phyloP scores from a whole-genome alignment of 306 rosid genomes.

The Elaeagnus macrophylla region DNA sequence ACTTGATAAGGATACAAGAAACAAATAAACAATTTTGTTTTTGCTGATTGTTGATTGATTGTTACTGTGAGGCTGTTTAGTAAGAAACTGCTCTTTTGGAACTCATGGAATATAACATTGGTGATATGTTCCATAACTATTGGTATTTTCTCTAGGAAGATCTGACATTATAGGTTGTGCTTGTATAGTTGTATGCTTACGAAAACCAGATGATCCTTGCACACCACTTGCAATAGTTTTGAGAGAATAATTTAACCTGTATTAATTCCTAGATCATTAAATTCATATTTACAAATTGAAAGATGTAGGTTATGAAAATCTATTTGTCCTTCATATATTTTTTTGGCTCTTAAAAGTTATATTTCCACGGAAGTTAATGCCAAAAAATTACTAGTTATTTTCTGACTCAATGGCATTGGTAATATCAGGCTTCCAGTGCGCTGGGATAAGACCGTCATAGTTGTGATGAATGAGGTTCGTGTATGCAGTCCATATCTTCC shows the following conservation, averaged over 20 bases:
- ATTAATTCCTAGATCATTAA: too few relatives aligned
- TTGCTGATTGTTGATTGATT: background rate
- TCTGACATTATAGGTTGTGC: too few relatives aligned
- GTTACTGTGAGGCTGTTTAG: background rate
- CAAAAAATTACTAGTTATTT: background rate
- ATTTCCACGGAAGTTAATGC: background rate
- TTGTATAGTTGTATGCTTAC: too few relatives aligned
- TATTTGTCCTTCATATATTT: too few relatives aligned
- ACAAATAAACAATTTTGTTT: background rate
- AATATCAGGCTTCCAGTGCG: constrained; percentile 89
- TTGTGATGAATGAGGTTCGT: constrained; percentile 93
- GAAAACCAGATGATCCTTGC: too few relatives aligned
- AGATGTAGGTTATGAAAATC: too few relatives aligned
- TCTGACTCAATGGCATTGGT: constrained; percentile 10
- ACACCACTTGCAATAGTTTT: too few relatives aligned
- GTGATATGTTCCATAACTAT: too few relatives aligned
- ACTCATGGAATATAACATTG: background rate
- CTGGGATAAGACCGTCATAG: constrained; percentile 93
- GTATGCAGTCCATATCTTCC: constrained; percentile 84
- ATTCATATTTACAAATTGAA: too few relatives aligned
- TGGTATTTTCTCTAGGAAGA: too few relatives aligned
- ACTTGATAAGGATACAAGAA: background rate
- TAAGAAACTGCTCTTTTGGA: background rate
- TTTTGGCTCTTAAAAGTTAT: too few relatives aligned
- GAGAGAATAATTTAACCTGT: too few relatives aligned